phyloP scores from a whole-genome alignment of 768 basidiomycete species.

The Tulasnella sp. region DNA sequence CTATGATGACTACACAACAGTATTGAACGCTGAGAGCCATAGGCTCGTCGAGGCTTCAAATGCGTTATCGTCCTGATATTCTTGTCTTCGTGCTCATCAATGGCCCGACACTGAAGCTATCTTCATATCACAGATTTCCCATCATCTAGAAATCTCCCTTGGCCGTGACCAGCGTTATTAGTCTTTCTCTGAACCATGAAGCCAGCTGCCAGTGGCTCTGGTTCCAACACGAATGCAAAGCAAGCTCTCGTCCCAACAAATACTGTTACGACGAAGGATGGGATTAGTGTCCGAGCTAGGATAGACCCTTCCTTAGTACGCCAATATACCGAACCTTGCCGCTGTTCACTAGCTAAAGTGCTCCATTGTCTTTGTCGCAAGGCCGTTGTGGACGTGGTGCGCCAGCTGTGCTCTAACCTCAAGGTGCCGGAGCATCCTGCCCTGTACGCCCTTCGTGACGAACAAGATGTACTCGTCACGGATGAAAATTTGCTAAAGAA shows the following conservation, averaged over 20 bases:
- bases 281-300: slow-evolving; percentile 51
- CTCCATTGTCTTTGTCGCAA: slow-evolving; percentile 1
- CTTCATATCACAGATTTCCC: too few species aligned
- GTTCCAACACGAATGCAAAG: slow-evolving; percentile 2
- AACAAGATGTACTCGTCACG: slow-evolving; percentile 72
- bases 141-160: too few species aligned
- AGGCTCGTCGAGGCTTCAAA: too few species aligned
- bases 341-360: neutral
- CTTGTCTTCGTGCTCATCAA: too few species aligned
- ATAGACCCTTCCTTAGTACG: slow-evolving; percentile 66
- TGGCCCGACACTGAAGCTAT: too few species aligned
- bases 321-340: neutral
- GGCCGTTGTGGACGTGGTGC: slow-evolving; percentile 74
- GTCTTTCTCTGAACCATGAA: neutral
- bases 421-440: slow-evolving; percentile 64
- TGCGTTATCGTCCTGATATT: too few species aligned
- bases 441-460: slow-evolving; percentile 70
- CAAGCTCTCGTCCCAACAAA: slow-evolving; percentile 65
- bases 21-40: too few species aligned
- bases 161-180: too few species aligned
- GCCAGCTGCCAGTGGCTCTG: too few species aligned
- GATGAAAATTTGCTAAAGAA: slow-evolving; percentile 77
- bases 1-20: too few species aligned
- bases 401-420: slow-evolving; percentile 70
- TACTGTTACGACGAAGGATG: slow-evolving; percentile 67